Evolutionary conservation across 139 green algal genomes (phyloP), one percentile per base, ranked within the genome.

Genomic region (Diplosphaera chodatii): DNA sequence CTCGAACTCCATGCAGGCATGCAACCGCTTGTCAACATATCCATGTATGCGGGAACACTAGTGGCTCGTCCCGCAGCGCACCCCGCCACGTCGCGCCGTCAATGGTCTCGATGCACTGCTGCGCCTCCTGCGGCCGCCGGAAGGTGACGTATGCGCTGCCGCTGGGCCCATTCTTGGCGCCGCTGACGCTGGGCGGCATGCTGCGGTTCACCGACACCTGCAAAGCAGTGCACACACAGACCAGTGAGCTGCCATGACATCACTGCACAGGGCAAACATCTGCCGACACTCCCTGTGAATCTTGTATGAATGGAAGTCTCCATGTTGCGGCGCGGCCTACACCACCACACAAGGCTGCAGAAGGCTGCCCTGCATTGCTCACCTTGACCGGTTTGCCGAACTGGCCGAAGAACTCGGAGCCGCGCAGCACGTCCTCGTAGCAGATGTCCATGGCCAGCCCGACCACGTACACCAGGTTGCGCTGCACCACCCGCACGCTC

Each of bases 391-490:
- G 82, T 23, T 85, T 81, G n/a, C 92, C 93, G 82, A 91, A 97
- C 48, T 87, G 79, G 16, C 89, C 88, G 83, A 98, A 97, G 78
- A 92, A 89, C 23, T 88, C 73, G 31, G 56, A n/a, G 28, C 40
- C 68, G 32, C 55, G 41, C 34, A 90, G 68, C 69, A 88, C 81
- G 29, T 95, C 90, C 73, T 97, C 92, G 23, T 82, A 70, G 80
- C 91, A 97, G n/a, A 91, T 84, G 15, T 90, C 81, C 67, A 96
- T 70, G 20, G 83, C 73, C 40, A 97, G 68, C 13, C 92, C 92
- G 63, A 97, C 89, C 1, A 86, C 86, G 73, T 97, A 97, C 20
- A 97, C 92, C 68, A 97, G 82, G 78, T 94, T 96, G 56, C 86
- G 83, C 85, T 97, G 92, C 16, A 97, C 85, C 33, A 97, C 92